Evolutionary conservation across 2,329 filamentous ascomycete genomes (phyloP).

Genomic region (Xylaria sp.): DNA sequence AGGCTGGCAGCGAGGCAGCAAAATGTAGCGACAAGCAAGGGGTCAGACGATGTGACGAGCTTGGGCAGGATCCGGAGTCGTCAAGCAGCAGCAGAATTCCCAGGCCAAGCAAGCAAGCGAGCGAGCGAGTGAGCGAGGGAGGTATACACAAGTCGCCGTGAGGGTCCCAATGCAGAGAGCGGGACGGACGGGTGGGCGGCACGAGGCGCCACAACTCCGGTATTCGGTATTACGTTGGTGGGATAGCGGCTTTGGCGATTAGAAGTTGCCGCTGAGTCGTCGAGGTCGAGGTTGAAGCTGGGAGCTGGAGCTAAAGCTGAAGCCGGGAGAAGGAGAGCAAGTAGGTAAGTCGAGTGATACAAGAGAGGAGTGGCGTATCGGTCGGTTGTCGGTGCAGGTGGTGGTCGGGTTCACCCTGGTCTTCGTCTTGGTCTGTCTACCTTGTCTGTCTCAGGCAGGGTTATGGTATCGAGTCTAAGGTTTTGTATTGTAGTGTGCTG

Average conservation of each 20-base stretch:
- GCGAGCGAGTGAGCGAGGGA: not conserved
- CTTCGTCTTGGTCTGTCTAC: not conserved
- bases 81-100: conserved; percentile 12
- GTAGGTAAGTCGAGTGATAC: not conserved
- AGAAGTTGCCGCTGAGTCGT: conserved; percentile 3
- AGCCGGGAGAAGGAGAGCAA: conserved; percentile 11
- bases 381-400: not conserved
- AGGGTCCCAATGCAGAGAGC: conserved; percentile 6
- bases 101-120: not conserved
- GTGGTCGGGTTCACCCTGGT: conserved; percentile 5
- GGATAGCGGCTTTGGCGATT: conserved; percentile 10
- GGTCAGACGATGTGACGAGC: not conserved
- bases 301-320: conserved; percentile 4
- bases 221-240: conserved; percentile 6
- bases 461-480: not conserved
- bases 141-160: conserved; percentile 8
- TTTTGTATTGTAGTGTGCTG: too few relatives aligned
- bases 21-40: conserved; percentile 17
- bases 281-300: not conserved
- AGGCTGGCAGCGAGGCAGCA: conserved; percentile 19
- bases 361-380: not conserved
- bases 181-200: not conserved
- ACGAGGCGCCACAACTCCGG: not conserved
- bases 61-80: conserved; percentile 1
- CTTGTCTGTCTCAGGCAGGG: conserved; percentile 15